Evolutionary conservation across 495 filamentous ascomycete genomes (phyloP), one percentile per base, ranked within the genome.

Genomic region (Daldinia concentrica): DNA sequence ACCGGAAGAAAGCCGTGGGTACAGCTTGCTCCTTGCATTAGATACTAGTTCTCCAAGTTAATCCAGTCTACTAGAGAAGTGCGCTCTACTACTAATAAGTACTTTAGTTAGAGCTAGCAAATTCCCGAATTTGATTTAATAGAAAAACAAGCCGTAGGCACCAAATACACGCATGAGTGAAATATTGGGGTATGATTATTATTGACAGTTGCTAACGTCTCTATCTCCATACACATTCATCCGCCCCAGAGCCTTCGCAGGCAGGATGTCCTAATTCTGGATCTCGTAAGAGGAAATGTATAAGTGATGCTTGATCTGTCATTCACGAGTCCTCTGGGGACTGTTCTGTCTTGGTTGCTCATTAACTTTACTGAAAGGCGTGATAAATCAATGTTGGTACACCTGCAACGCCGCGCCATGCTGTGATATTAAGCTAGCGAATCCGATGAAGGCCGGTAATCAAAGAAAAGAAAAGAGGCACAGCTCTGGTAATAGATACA

Each of bases 401-500:
- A 24, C 65, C 65, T 62, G 15, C 50, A 73, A 69, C 70, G 65
- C 70, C 70, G 58, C 27, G 61, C 41, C 61, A 63, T 62, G 60
- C 60, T 58, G 32, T 54, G 22, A 56, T 68, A 72, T 72, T 64
- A 61, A 64, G 59, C 30, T 61, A 55, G 58, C 58, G 59, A 59
- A 52, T 63, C 45, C 59, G 32, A 30, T 39, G 48, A 58, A 56
- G 27, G 68, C 19, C 59, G 22, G 37, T 22, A 45, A 27, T 22
- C 41, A 29, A 50, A 29, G 22, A 64, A 34, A 58, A 63, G 32
- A 50, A 17, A 37, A 63, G 67, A 70, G 62, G 11, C 62, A 12
- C 29, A 50, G 64, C 61, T 58, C 62, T 56, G 43, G 2, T 59
- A 64, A 78, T 76, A 41, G 75, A 56, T 55, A 81, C 71, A 68